Evolutionary conservation across 2,329 filamentous ascomycete species (phyloP), one percentile per base, ranked within the genome.

Genomic region (Passalora sequoiae): DNA sequence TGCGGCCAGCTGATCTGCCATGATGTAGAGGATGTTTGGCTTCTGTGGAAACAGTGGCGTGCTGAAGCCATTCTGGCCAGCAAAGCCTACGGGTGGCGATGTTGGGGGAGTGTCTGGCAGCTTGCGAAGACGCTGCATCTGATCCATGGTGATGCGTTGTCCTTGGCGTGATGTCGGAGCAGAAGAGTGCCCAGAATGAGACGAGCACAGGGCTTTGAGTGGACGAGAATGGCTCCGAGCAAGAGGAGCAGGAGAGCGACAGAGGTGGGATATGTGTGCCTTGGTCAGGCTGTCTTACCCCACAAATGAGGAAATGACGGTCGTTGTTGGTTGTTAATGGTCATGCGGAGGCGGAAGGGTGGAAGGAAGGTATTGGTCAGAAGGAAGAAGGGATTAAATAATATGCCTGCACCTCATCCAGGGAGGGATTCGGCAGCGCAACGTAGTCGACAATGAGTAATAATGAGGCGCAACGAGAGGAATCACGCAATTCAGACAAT

Each of bases 1-100:
- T 20, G 89, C 89, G 13, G 89, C 86, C 65, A 96, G 80, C 71
- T 96, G 89, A 69, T 96, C 89, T 42, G 89, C 89, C 89, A 96
- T 95, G 70, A 96, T 94, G 73, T 92, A 95, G 35, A 89, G 74
- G 55, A 91, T 86, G 67, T 89, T 89, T 49, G 84, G 84, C 63
- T 75, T 76, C 38, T 58, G 54, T 2, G 60, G 59, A 46, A 66
- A 63, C 22, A 64, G 56, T 19, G 63, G 63, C 16, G 62, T 65
- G 53, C 62, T 64, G 55, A 63, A 63, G 53, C 63, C 62, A 60
- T 63, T 61, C 47, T 64, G 62, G 40, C 62, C 63, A n/a, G 53
- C 51, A 40, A 64, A 63, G 38, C 63, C 63, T 9, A 53, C 52
- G n/a, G 63, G 63, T n/a, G 63, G 63, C 19, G 63, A 64, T 31